A percentile compares a stretch with the other conserved stretches of the same genome.
Conservation (phyloP, 306 rosid genomes). For the Bauhinia variegata region DNA sequence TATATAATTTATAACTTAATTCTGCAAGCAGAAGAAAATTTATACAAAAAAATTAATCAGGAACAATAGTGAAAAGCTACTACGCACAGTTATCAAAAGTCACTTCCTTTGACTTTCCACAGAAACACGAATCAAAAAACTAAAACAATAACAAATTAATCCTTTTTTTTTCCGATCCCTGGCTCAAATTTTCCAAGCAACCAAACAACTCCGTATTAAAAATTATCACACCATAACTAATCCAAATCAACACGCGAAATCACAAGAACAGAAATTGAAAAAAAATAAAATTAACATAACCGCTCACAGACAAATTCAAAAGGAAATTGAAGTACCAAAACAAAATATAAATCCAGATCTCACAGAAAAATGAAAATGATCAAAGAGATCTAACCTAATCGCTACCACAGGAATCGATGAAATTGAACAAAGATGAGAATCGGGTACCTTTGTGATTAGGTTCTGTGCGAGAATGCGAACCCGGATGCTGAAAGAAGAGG, state of each 20-base stretch:
- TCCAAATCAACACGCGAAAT: slow-evolving; percentile 22
- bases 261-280: too few species aligned
- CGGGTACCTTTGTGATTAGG: background rate
- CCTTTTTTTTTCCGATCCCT: background rate
- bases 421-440: background rate
- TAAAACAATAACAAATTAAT: background rate
- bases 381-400: slow-evolving; percentile 4
- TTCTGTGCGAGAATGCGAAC: background rate
- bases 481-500: background rate
- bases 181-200: background rate
- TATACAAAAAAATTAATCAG: background rate
- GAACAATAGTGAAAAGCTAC: background rate
- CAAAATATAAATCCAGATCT: slow-evolving; percentile 26
- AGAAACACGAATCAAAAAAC: background rate
- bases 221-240: background rate
- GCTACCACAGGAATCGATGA: slow-evolving; percentile 20
- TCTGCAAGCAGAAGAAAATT: slow-evolving; percentile 14
- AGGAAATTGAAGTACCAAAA: background rate
- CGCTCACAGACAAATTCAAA: slow-evolving; percentile 15
- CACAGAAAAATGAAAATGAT: background rate
- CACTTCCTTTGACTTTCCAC: too few species aligned
- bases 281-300: too few species aligned
- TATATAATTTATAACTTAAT: slow-evolving; percentile 2
- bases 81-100: too few species aligned
- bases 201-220: background rate